Evolutionary conservation across 768 basidiomycete genomes (phyloP), one percentile per base, ranked within the genome.

Genomic region (Sutorius australiensis): DNA sequence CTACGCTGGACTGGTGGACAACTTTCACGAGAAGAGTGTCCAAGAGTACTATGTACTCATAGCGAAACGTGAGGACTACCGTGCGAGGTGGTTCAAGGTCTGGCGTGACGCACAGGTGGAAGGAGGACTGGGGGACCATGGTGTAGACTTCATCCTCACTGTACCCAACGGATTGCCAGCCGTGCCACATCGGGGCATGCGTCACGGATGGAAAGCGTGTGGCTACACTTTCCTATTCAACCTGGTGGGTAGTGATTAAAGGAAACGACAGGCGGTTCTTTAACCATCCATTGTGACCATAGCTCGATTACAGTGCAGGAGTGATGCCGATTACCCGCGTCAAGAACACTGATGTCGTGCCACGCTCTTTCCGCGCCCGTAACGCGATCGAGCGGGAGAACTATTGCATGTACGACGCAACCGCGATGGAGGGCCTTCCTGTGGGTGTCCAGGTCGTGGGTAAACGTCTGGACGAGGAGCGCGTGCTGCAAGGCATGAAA

Each of bases 151-250:
- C 64, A 70, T 86, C 19, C 66, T 84, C 48, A 85, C 78, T 2
- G 83, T 82, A 6, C 82, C 81, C 12, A 78, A 81, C 58, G 74
- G 82, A n/a, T 68, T 81, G 39, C 82, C 86, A 2, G 86, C 85
- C 0, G 67, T 84, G 19, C 75, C 78, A 40, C 75, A 82, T 47
- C 74, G 77, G 2, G 75, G 75, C 3, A 79, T 76, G 59, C 76
- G 77, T 54, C 77, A 78, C n/a, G 77, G 78, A 14, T 72, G 82
- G 60, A 76, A 80, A 68, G 80, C 81, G 40, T 80, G 80, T 8
- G 80, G 79, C 7, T 86, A 85, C 62, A 82, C 84, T 0, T 80
- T 82, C 60, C 60, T 89, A 31, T 89, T 84, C 70, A 89, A 84
- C 54, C 57, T 88, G 61, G 86, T 85, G 41, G 49, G 78, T 43